These are phyloP conservation scores for Rhizoctonia solani DNA, from an alignment of 1,284 basidiomycete genomes.

Conservation along the genomic window DNA sequence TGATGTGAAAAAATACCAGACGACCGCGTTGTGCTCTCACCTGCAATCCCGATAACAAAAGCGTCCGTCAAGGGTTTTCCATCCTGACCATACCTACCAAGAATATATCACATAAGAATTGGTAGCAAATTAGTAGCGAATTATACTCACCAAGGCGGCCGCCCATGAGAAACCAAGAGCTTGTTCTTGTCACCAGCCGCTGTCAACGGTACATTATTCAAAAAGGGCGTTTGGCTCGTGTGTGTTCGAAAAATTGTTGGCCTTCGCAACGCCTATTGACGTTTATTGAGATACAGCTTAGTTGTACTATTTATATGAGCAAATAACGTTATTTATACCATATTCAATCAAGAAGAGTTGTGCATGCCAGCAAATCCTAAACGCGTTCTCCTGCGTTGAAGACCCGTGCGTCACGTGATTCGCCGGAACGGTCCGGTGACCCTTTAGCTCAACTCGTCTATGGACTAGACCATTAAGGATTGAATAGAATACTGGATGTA, in stretches of 20 bases:
- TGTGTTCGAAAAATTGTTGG: not conserved
- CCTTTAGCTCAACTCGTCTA: too few relatives aligned
- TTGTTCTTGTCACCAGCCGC: constrained; percentile 63
- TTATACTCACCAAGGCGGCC: constrained; percentile 70
- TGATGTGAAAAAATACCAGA: constrained; percentile 26
- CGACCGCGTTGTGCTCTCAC: constrained; percentile 46
- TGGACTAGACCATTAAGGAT: too few relatives aligned
- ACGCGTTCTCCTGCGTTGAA: not conserved
- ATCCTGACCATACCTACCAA: constrained; percentile 70
- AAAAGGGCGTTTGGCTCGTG: constrained; percentile 7
- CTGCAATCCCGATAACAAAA: constrained; percentile 93
- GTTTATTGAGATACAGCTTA: not conserved
- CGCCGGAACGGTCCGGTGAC: not conserved
- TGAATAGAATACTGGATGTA: too few relatives aligned
- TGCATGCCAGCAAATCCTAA: not conserved
- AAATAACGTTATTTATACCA: constrained; percentile 1
- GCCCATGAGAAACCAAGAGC: constrained; percentile 79
- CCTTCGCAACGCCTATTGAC: not conserved
- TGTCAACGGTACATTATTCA: not conserved
- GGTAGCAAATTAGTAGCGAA: constrained; percentile 38
- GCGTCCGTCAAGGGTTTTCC: constrained; percentile 70
- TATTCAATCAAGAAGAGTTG: not conserved
- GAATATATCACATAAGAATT: not conserved
- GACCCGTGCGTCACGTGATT: not conserved
- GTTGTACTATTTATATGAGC: not conserved